A percentile compares a stretch with the other conserved stretches of the same genome.
These are phyloP conservation scores for Ceratocystis destructans DNA, from an alignment of 2,329 filamentous ascomycete genomes.

Conservation along the genomic window DNA sequence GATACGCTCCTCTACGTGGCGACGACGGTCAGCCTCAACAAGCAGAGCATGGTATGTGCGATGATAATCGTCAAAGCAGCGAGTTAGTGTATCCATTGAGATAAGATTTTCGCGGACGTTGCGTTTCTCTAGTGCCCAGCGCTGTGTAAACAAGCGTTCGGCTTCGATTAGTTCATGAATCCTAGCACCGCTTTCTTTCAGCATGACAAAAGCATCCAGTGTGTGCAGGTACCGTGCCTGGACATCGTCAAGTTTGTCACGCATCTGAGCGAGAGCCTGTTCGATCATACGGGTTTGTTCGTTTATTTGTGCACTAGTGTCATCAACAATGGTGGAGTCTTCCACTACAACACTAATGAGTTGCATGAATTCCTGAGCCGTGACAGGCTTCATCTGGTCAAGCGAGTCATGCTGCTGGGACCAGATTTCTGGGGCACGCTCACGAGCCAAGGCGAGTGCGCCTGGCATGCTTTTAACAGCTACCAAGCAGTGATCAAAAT, in stretches of 20 bases:
- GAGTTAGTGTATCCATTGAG: slow-evolving; percentile 62
- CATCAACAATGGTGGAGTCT: slow-evolving; percentile 54
- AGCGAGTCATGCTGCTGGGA: slow-evolving; percentile 29
- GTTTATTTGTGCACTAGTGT: slow-evolving; percentile 55
- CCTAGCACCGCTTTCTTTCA: slow-evolving; percentile 54
- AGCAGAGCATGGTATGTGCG: slow-evolving; percentile 73
- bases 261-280: slow-evolving; percentile 56
- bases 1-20: slow-evolving; percentile 58
- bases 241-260: slow-evolving; percentile 53
- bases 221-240: slow-evolving; percentile 43
- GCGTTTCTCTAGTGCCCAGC: slow-evolving; percentile 63
- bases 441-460: slow-evolving; percentile 53
- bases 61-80: slow-evolving; percentile 80
- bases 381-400: slow-evolving; percentile 52
- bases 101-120: slow-evolving; percentile 54
- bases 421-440: slow-evolving; percentile 51
- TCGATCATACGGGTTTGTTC: slow-evolving; percentile 30
- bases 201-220: slow-evolving; percentile 46
- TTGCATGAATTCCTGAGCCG: slow-evolving; percentile 60
- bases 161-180: slow-evolving; percentile 52
- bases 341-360: slow-evolving; percentile 70
- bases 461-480: slow-evolving; percentile 84
- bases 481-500: slow-evolving; percentile 87
- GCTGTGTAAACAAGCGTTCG: slow-evolving; percentile 46
- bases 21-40: slow-evolving; percentile 67